Percentiles rank a stretch among this genome's conserved stretches.
Evolutionary conservation across 1,284 basidiomycete species (phyloP).

Genomic region (Ustilago bromivora): DNA sequence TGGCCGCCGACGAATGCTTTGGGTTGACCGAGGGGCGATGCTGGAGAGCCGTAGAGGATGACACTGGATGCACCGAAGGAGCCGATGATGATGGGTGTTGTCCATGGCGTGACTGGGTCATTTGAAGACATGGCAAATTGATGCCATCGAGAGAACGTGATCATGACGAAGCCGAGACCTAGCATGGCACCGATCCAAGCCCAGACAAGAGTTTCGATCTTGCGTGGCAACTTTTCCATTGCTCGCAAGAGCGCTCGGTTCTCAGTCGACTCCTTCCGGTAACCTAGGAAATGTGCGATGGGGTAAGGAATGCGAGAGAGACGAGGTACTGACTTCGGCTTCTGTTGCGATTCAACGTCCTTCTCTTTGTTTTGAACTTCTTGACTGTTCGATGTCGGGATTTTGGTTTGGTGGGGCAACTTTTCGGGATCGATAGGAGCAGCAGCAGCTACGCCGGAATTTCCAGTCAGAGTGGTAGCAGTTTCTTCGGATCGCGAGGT

Average conservation of each 20-base stretch:
- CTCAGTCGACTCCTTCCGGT: constrained; percentile 30
- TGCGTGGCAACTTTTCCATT: constrained; percentile 41
- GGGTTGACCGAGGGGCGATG: constrained; percentile 52
- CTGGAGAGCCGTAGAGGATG: constrained; percentile 55
- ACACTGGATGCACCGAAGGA: constrained; percentile 57
- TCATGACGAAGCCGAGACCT: constrained; percentile 48
- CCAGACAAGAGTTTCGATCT: constrained; percentile 53
- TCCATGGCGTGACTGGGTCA: constrained; percentile 45
- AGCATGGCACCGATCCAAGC: constrained; percentile 53
- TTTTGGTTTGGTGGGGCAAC: neutral
- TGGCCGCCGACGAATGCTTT: constrained; percentile 51
- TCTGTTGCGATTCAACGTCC: constrained; percentile 38
- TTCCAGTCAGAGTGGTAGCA: constrained; percentile 23
- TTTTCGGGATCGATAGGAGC: constrained; percentile 11
- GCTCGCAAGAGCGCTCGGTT: constrained; percentile 37
- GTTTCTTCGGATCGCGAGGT: constrained; percentile 18
- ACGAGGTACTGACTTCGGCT: constrained; percentile 29
- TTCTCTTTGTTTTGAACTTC: constrained; percentile 7
- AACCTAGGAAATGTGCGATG: constrained; percentile 49
- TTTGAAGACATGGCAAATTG: constrained; percentile 46
- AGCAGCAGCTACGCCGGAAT: constrained; percentile 5
- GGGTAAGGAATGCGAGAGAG: constrained; percentile 50
- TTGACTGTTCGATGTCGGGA: constrained; percentile 1
- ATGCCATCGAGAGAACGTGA: constrained; percentile 50
- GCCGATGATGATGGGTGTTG: constrained; percentile 53